phyloP scores from a whole-genome alignment of 2,329 filamentous ascomycete species.

The Talaromyces marneffei region DNA sequence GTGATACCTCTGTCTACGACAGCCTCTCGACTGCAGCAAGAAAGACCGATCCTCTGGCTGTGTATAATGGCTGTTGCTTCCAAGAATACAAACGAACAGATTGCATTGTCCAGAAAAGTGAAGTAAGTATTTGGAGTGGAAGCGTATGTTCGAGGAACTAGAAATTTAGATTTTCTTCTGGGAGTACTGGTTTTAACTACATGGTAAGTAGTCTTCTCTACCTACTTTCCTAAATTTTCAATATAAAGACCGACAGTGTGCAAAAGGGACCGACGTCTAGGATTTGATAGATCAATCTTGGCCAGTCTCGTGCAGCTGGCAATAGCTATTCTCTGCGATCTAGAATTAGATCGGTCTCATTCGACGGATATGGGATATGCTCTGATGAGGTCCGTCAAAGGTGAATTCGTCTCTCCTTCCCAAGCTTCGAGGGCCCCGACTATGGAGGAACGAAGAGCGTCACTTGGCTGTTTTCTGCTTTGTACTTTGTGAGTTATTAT shows the following conservation, averaged over 20 bases:
- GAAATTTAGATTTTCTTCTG: not conserved
- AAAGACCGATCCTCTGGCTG: constrained; percentile 8
- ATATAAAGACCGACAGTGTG: not conserved
- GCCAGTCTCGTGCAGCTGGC: constrained; percentile 4
- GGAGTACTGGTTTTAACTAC: constrained; percentile 2
- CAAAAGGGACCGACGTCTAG: constrained; percentile 3
- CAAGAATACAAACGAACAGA: not conserved
- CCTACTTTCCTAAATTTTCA: too few relatives aligned
- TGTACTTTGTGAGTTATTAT: constrained; percentile 1
- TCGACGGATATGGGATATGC: not conserved
- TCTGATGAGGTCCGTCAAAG: constrained; percentile 1
- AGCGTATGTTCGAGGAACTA: not conserved
- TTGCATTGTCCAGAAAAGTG: not conserved
- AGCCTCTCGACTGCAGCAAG: not conserved
- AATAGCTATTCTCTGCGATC: not conserved
- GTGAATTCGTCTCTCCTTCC: not conserved
- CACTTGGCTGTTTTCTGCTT: constrained; percentile 9
- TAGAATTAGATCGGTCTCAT: not conserved
- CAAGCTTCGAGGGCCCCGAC: not conserved
- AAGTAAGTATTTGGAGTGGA: not conserved
- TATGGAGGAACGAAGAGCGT: constrained; percentile 6
- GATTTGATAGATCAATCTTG: not conserved
- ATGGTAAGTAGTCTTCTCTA: not conserved
- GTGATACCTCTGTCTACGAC: not conserved
- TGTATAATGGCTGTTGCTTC: constrained; percentile 8